Base-by-base conservation (phyloP, 1,139 yeast genomes). In the Nadsonia commutata region DNA sequence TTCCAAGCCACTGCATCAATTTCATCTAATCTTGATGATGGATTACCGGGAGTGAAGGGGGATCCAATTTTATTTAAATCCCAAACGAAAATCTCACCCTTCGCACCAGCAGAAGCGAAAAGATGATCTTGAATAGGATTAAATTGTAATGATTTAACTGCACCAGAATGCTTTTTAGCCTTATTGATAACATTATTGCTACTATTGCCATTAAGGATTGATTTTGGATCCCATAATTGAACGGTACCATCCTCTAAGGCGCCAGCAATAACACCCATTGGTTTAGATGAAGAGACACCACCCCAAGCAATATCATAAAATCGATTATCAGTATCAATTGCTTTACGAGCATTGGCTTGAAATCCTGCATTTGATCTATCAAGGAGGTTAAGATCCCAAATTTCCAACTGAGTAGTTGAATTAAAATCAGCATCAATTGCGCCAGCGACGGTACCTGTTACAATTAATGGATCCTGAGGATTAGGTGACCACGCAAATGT, bases 371-470 rank as follows among this genome's bases (percentile, higher is more conserved):
- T 39, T 45, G 67, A 52, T 58, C 64, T 53, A 53, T 60, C 59
- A 51, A 70, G 58, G 31, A 76, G 63, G 49, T 85, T 72, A 6
- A 82, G 71, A 52, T 78, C 78, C 84, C 94, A 82, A 49, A 90
- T 68, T 55, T 85, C 93, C 48, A 90, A 66, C 22, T 73, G 65
- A 2, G 95, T 79, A 33, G 78, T 71, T 33, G 94, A 77, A 41
- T 88, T 78, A 63, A 88, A 86, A 57, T 81, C 77, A 42, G 82
- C 83, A 57, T 85, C 96, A 53, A 90, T 81, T 16, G 96, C 94
- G 16, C 97, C 97, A 0, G 97, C 90, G 18, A 84, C 84, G 0
- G 96, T 81, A 38, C 95, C 98, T 1, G 95, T 76, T 21, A 85
- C 96, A 53, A 88, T 63, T 46, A 76, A 63, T 20, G 95, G 94